A percentile compares a stretch with the other conserved stretches of the same genome.
These are phyloP conservation scores for Ogataea salicorniae DNA, from an alignment of 805 yeast genomes.

Conservation along the genomic window DNA sequence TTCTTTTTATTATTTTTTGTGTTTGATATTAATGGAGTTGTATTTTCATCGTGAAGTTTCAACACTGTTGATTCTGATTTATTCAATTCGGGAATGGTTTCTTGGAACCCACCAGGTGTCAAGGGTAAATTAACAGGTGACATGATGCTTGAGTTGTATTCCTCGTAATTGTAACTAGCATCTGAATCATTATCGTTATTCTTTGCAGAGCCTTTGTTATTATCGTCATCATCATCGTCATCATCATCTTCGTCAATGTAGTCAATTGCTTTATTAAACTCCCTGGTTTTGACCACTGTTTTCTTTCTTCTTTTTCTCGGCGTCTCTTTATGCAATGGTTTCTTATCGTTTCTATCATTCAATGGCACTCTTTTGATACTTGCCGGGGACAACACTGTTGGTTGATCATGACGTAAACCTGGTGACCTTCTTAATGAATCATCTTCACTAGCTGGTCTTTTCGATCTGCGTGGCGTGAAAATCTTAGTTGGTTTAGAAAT, in stretches of 20 bases:
- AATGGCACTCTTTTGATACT: conserved; percentile 7
- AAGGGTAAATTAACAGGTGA: conserved; percentile 14
- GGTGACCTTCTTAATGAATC: not conserved
- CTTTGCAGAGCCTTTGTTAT: not conserved
- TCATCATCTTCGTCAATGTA: not conserved
- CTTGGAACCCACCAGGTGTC: conserved; percentile 2
- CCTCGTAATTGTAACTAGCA: conserved; percentile 13
- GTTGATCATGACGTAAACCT: not conserved
- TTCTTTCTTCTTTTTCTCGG: conserved; percentile 5
- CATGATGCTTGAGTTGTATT: conserved; percentile 16
- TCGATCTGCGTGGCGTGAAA: no score
- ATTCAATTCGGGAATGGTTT: not conserved
- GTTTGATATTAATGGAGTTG: no score
- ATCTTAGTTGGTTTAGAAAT: not conserved
- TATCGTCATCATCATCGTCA: conserved; percentile 13
- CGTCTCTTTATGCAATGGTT: conserved; percentile 15
- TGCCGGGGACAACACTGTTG: not conserved
- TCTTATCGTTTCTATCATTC: conserved; percentile 7
- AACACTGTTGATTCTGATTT: not conserved
- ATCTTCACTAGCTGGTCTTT: no score
- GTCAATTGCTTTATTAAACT: not conserved
- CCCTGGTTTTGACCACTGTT: not conserved
- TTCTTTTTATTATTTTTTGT: no score
- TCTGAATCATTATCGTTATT: conserved; percentile 4
- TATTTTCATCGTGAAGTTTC: not conserved